phyloP scores from a whole-genome alignment of 768 basidiomycete genomes.

The Rhodotorula diobovata region DNA sequence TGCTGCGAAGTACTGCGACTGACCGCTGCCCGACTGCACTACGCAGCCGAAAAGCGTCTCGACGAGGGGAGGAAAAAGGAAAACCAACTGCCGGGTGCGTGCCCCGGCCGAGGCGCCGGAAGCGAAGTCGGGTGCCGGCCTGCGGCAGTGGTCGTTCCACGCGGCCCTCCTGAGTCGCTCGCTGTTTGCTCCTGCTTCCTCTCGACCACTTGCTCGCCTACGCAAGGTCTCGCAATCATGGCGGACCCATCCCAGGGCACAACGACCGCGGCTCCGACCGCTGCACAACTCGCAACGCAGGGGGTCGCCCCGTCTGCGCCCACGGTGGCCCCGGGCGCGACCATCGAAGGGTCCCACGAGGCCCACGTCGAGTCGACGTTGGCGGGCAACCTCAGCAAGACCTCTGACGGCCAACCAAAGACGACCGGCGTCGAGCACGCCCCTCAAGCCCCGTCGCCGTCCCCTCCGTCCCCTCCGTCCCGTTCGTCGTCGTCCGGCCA shows the following conservation, averaged over 20 bases:
- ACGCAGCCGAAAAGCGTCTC: no score
- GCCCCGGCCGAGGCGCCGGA: no score
- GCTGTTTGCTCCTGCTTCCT: no score
- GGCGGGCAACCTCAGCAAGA: background rate
- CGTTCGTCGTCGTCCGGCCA: background rate
- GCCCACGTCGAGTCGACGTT: constrained; percentile 1
- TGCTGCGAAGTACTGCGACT: no score
- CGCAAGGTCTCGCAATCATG: constrained; percentile 1
- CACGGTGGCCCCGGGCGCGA: background rate
- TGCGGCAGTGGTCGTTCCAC: no score
- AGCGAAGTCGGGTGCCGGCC: no score
- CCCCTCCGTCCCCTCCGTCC: background rate
- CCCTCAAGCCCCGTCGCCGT: background rate
- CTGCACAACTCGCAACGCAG: background rate
- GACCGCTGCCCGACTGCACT: no score
- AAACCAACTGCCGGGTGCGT: no score
- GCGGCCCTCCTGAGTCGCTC: no score
- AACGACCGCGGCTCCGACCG: background rate
- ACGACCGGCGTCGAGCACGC: background rate
- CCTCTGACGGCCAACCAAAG: background rate
- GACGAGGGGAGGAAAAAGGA: no score
- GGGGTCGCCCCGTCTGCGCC: background rate
- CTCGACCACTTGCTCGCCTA: no score
- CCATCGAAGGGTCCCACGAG: background rate
- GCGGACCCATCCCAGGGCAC: constrained; percentile 2